Evolutionary conservation across 805 yeast species (phyloP), one percentile per base, ranked within the genome.

Genomic region (Martiniozyma abietophila): DNA sequence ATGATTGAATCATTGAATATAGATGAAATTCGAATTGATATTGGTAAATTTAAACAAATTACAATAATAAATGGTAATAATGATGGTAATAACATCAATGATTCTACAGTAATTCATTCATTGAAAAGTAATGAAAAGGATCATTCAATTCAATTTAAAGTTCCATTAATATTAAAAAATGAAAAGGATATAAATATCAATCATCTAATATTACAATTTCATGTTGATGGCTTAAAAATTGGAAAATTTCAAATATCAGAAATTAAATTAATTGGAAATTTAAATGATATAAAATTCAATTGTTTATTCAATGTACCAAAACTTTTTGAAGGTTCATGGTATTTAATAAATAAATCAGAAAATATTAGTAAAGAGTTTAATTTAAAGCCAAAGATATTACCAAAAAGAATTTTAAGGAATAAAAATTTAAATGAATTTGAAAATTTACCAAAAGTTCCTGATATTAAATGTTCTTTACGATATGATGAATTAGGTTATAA

Each of bases 401-500:
- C n/a, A n/a, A n/a, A n/a, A n/a, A n/a, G n/a, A n/a, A n/a, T n/a
- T n/a, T n/a, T n/a, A n/a, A n/a, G n/a, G n/a, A n/a, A n/a, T 6
- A 27, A 14, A 11, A 14, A 15, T 4, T 18, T 12, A n/a, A 39
- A 27, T 29, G 30, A 16, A 16, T 50, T 53, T 38, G 57, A 57
- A 24, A 51, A 63, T 3, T 44, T 62, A 6, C 70, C 72, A 11
- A 56, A 63, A 31, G 45, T 56, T 3, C 72, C 72, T 5, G 46
- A 55, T 3, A 49, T 59, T 0, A 49, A 43, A 14, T 46, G 59
- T 4, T 29, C 29, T 0, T 34, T 62, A 6, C 43, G 41, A 2
- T 41, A 50, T 15, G 32, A 50, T 0, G 52, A 56, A 6, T 36
- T 39, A 27, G 60, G 54, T 1, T 50, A 51, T 28, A 44, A 48